phyloP scores from a whole-genome alignment of 2,329 filamentous ascomycete species.

The Calonectria ilicicola region DNA sequence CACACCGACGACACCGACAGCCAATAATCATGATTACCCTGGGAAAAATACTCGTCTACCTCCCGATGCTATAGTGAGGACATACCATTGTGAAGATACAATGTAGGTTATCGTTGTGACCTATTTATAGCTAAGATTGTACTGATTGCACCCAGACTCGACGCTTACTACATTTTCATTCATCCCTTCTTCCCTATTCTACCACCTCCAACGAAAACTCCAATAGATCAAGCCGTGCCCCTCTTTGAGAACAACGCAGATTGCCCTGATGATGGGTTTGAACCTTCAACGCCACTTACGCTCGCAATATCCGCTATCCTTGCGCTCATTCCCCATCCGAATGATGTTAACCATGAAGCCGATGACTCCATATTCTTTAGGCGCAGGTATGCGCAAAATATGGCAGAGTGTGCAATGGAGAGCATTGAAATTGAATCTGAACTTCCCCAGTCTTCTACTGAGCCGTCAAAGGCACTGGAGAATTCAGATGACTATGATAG shows the following conservation, averaged over 20 bases:
- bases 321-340: background rate
- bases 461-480: background rate
- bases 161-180: background rate
- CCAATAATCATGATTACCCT: background rate
- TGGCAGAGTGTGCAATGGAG: background rate
- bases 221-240: background rate
- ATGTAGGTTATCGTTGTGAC: background rate
- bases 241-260: background rate
- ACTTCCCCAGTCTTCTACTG: background rate
- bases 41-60: background rate
- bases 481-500: background rate
- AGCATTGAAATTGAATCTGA: background rate
- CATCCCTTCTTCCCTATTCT: constrained; percentile 1
- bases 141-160: background rate
- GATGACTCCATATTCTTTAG: background rate
- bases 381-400: background rate
- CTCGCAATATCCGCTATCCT: background rate
- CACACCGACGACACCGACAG: background rate
- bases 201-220: background rate
- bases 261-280: background rate
- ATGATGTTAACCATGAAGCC: background rate
- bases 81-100: background rate
- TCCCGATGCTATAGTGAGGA: background rate
- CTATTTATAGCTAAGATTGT: background rate
- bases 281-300: background rate